Percentiles rank a stretch among this genome's conserved stretches.
These are phyloP conservation scores for Rhizopogon vinicolor DNA, from an alignment of 768 basidiomycete species.

Conservation along the genomic window DNA sequence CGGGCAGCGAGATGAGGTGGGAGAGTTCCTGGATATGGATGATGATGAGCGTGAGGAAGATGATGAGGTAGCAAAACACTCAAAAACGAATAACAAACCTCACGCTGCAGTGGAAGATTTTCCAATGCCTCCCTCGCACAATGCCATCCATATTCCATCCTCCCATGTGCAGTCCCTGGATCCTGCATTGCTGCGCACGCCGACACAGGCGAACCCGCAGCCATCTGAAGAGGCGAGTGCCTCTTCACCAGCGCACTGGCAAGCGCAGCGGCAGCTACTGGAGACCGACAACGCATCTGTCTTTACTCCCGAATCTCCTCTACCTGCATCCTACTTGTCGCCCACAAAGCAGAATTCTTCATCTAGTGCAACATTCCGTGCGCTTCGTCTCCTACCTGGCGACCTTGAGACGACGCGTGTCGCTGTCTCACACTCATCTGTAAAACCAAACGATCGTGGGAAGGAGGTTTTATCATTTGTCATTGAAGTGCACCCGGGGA, in stretches of 20 bases:
- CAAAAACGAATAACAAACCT: slow-evolving; percentile 23
- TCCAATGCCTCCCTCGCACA: slow-evolving; percentile 39
- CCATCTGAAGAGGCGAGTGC: slow-evolving; percentile 1
- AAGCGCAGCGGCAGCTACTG: slow-evolving; percentile 11
- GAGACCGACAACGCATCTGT: slow-evolving; percentile 15
- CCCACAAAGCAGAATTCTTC: slow-evolving; percentile 17
- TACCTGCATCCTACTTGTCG: slow-evolving; percentile 25
- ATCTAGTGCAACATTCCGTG: slow-evolving; percentile 52
- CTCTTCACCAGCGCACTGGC: slow-evolving; percentile 20
- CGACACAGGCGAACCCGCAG: slow-evolving; percentile 19
- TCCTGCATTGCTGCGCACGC: slow-evolving; percentile 3
- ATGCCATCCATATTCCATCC: slow-evolving; percentile 8
- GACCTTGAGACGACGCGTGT: slow-evolving; percentile 75
- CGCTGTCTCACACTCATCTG: slow-evolving; percentile 73
- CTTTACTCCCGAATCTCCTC: slow-evolving; percentile 23
- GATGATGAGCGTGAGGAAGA: slow-evolving; percentile 30
- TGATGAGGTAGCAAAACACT: slow-evolving; percentile 11
- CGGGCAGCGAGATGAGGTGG: slow-evolving; percentile 23
- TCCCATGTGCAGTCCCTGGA: background rate
- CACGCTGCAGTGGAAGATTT: slow-evolving; percentile 48
- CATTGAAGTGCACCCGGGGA: slow-evolving; percentile 67
- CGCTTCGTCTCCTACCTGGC: slow-evolving; percentile 60
- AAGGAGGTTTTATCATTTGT: slow-evolving; percentile 92
- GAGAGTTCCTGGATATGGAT: slow-evolving; percentile 64
- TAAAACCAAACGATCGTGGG: slow-evolving; percentile 84